phyloP scores from a whole-genome alignment of 2,329 filamentous ascomycete genomes.

The Neofusicoccum laricinum region DNA sequence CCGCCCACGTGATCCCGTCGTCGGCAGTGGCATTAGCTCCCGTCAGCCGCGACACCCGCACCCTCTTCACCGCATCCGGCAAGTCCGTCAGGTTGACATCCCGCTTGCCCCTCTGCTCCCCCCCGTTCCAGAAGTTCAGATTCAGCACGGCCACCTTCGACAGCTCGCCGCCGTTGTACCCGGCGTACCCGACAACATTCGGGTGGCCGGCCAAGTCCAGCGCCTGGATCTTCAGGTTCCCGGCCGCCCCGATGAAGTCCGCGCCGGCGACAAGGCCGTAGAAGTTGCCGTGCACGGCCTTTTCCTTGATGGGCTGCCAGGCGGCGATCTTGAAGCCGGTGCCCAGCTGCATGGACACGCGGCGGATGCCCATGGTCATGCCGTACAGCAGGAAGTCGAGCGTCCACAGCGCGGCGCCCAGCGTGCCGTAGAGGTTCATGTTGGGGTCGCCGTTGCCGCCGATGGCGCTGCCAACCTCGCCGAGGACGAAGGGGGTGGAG shows the following conservation, averaged over 20 bases:
- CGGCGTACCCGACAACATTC: neutral
- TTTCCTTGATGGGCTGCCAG: neutral
- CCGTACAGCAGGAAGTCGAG: conserved; percentile 2
- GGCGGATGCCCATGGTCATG: neutral
- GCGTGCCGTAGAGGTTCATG: neutral
- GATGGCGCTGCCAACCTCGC: neutral
- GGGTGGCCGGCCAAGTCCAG: neutral
- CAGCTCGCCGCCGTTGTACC: neutral
- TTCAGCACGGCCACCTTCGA: neutral
- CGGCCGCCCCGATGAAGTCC: neutral
- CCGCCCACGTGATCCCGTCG: neutral
- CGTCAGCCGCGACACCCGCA: neutral
- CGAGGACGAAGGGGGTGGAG: neutral
- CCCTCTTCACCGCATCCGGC: neutral
- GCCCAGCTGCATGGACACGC: neutral
- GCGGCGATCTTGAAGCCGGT: neutral
- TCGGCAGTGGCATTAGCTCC: neutral
- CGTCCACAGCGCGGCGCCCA: neutral
- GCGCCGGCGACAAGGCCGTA: neutral
- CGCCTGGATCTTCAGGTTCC: neutral
- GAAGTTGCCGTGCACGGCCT: neutral
- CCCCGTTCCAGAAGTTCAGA: neutral
- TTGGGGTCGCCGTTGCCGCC: too few species aligned
- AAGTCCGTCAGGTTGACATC: neutral
- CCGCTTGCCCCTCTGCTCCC: too few species aligned